Percentiles rank a stretch among this genome's conserved stretches.
phyloP scores from a whole-genome alignment of 2,329 filamentous ascomycete genomes.

The Colletotrichum plurivorum region DNA sequence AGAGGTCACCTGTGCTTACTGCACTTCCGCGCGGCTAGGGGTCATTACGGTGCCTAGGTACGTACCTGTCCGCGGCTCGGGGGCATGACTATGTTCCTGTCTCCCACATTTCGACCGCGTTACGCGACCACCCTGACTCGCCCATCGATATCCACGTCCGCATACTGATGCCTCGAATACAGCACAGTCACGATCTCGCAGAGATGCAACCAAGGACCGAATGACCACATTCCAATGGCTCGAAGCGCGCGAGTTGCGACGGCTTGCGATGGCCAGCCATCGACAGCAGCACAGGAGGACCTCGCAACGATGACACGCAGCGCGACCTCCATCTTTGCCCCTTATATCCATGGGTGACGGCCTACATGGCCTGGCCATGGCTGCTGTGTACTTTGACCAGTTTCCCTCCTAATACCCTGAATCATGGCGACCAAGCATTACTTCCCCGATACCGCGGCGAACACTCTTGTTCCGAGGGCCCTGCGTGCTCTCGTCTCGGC shows the following conservation, averaged over 20 bases:
- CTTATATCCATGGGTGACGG: conserved; percentile 21
- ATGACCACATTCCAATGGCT: conserved; percentile 1
- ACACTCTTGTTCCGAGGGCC: conserved; percentile 45
- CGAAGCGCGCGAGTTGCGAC: conserved; percentile 13
- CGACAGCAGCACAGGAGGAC: conserved; percentile 1
- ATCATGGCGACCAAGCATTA: conserved; percentile 42
- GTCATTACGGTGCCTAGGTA: too few relatives aligned
- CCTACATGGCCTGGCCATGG: neutral
- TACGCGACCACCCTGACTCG: conserved; percentile 16
- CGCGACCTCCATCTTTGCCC: neutral
- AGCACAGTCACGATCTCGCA: neutral
- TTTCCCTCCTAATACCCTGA: neutral
- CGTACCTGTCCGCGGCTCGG: conserved; percentile 1
- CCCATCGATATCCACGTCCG: neutral
- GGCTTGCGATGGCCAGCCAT: neutral
- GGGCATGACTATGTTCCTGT: neutral
- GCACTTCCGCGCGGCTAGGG: too few relatives aligned
- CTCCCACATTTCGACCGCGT: neutral
- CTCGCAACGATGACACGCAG: conserved; percentile 17
- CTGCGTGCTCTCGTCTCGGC: conserved; percentile 43
- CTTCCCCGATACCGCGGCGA: conserved; percentile 42
- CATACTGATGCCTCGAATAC: neutral
- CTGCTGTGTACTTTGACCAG: neutral
- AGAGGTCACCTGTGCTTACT: too few relatives aligned
- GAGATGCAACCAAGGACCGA: neutral